Evolutionary conservation across 2,329 filamentous ascomycete species (phyloP).

Genomic region (Exutisphaerella laricina): DNA sequence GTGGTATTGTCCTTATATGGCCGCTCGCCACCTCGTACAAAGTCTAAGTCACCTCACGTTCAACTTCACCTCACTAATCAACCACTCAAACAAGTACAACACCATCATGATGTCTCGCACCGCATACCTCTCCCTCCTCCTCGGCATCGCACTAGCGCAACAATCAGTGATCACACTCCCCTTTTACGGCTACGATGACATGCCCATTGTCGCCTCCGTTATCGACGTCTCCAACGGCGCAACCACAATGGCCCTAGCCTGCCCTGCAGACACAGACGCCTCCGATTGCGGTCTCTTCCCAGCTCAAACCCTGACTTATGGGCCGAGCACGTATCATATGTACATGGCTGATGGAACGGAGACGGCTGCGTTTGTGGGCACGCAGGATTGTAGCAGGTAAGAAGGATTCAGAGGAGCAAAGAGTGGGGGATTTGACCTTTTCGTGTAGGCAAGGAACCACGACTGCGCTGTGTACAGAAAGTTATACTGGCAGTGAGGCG

Average conservation of each 20-base stretch:
- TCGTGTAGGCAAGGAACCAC: background rate
- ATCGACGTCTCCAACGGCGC: slow-evolving; percentile 10
- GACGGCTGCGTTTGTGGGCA: slow-evolving; percentile 11
- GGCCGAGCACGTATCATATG: slow-evolving; percentile 21
- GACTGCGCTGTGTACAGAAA: slow-evolving; percentile 15
- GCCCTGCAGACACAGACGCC: slow-evolving; percentile 11
- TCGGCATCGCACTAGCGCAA: slow-evolving; percentile 3
- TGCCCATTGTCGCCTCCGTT: slow-evolving; percentile 18
- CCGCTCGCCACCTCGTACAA: too few relatives aligned
- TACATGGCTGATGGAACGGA: slow-evolving; percentile 13
- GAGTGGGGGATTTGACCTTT: too few relatives aligned
- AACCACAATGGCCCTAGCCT: slow-evolving; percentile 19
- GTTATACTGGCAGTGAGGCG: slow-evolving; percentile 12
- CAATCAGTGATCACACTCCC: slow-evolving; percentile 12
- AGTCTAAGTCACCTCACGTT: too few relatives aligned
- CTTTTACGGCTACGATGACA: slow-evolving; percentile 22
- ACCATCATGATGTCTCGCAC: too few relatives aligned
- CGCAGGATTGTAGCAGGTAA: slow-evolving; percentile 18
- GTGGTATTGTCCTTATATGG: too few relatives aligned
- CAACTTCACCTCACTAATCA: too few relatives aligned
- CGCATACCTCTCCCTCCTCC: too few relatives aligned
- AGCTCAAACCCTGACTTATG: slow-evolving; percentile 16
- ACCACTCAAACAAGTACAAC: too few relatives aligned
- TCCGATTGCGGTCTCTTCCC: slow-evolving; percentile 23
- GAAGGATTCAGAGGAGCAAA: too few relatives aligned